Evolutionary conservation across 192 early-diverging fungal species (phyloP).

Genomic region (Linnemannia zychae): DNA sequence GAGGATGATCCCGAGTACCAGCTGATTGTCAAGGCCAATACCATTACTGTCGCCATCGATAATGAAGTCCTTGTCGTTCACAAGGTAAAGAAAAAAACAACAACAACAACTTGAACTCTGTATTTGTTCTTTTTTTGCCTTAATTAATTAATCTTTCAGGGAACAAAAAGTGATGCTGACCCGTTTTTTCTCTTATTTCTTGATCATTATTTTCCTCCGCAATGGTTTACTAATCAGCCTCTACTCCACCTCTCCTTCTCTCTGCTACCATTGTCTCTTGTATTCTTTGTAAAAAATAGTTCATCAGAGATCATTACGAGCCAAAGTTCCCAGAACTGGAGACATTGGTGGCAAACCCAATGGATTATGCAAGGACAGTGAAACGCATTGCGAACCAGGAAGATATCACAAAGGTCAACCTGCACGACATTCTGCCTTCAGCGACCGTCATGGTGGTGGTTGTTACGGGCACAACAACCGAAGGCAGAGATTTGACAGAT

Average conservation of each 20-base stretch:
- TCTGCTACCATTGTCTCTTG: not conserved
- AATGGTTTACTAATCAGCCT: not conserved
- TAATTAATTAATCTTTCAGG: too few relatives aligned
- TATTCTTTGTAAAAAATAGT: conserved; percentile 64
- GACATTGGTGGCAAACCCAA: conserved; percentile 86
- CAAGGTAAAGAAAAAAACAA: conserved; percentile 71
- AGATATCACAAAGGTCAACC: conserved; percentile 86
- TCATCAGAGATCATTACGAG: conserved; percentile 92
- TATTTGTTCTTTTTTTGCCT: not conserved
- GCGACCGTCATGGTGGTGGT: conserved; percentile 93
- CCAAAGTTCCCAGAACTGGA: conserved; percentile 93
- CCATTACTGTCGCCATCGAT: conserved; percentile 87
- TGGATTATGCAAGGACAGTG: conserved; percentile 92
- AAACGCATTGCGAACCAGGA: conserved; percentile 82
- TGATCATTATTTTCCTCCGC: too few relatives aligned
- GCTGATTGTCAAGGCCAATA: conserved; percentile 89
- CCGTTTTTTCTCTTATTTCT: too few relatives aligned
- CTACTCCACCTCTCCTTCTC: not conserved
- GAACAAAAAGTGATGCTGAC: too few relatives aligned
- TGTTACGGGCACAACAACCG: conserved; percentile 90
- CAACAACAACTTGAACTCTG: too few relatives aligned
- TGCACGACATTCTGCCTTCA: conserved; percentile 84
- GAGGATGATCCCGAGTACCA: conserved; percentile 93
- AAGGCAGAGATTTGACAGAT: conserved; percentile 72
- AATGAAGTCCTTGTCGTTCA: conserved; percentile 91